These are phyloP conservation scores for Porphyridium purpureum DNA, from an alignment of 23 red algal species.

Conservation along the genomic window DNA sequence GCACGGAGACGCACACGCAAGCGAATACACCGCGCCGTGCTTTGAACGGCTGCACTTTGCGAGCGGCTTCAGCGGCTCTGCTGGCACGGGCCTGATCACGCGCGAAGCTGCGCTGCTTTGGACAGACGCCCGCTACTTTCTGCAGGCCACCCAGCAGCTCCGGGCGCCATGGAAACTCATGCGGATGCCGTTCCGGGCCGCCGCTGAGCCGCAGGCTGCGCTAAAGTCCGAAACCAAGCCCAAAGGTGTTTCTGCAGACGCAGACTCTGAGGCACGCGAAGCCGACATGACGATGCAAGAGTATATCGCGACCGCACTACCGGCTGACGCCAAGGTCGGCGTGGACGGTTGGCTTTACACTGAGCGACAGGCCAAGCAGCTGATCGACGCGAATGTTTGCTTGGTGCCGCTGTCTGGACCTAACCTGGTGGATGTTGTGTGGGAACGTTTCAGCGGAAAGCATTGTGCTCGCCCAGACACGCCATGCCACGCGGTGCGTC, in stretches of 20 bases:
- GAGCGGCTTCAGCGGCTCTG: conserved; percentile 69
- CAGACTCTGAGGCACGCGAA: too few species aligned
- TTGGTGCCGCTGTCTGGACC: neutral
- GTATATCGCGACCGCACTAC: too few species aligned
- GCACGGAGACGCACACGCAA: conserved; percentile 53
- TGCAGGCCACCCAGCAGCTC: conserved; percentile 68
- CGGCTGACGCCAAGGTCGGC: too few species aligned
- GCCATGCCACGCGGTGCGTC: conserved; percentile 19
- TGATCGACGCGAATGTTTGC: neutral
- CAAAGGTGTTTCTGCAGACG: too few species aligned
- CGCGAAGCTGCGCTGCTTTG: conserved; percentile 49
- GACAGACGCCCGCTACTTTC: conserved; percentile 94
- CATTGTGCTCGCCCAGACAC: too few species aligned
- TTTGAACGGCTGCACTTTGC: conserved; percentile 61
- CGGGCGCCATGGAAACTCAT: conserved; percentile 64
- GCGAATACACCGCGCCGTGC: conserved; percentile 48
- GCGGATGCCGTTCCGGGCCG: too few species aligned
- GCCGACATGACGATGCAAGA: too few species aligned
- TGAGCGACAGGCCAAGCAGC: conserved; percentile 2
- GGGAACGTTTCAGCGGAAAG: conserved; percentile 13
- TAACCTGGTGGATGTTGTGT: conserved; percentile 74
- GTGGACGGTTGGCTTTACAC: conserved; percentile 67
- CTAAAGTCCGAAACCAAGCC: too few species aligned
- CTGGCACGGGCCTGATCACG: conserved; percentile 75
- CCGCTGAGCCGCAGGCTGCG: too few species aligned